These are phyloP conservation scores for Ophiostoma tasmaniense DNA, from an alignment of 2,329 filamentous ascomycete species.

Conservation along the genomic window DNA sequence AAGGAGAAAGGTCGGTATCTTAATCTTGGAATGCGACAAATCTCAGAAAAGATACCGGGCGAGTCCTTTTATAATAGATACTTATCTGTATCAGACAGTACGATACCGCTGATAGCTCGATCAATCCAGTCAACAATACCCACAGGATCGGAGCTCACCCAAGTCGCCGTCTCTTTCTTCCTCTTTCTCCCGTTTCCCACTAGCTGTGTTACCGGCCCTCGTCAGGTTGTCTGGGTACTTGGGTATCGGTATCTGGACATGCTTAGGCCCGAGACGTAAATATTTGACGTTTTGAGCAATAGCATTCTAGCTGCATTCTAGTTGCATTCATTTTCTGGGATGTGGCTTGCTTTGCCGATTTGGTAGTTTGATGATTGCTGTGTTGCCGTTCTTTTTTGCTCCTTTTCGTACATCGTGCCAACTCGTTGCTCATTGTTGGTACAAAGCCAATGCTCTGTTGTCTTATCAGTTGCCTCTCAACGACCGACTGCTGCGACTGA, in stretches of 20 bases:
- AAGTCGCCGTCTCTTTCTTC: constrained; percentile 3
- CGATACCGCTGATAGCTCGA: constrained; percentile 1
- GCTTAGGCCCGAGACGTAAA: background rate
- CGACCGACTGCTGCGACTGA: background rate
- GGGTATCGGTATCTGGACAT: background rate
- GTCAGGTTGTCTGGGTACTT: background rate
- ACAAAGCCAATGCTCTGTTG: background rate
- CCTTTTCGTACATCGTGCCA: background rate
- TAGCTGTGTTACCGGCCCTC: background rate
- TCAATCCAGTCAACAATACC: background rate
- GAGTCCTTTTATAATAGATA: constrained; percentile 4
- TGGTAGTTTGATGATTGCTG: background rate
- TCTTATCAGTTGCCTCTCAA: background rate
- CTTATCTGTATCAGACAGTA: background rate
- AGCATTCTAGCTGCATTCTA: background rate
- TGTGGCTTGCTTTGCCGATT: background rate
- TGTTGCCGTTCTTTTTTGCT: background rate
- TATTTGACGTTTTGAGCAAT: constrained; percentile 11
- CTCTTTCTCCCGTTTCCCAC: constrained; percentile 5
- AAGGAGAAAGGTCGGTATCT: background rate
- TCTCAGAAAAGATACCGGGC: constrained; percentile 1
- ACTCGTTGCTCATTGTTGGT: background rate
- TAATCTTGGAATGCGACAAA: background rate
- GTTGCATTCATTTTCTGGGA: background rate
- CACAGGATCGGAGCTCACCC: background rate